A percentile compares a stretch with the other conserved stretches of the same genome.
These are phyloP conservation scores for Cornus suecica DNA, from an alignment of 148 eudicot genomes.

Conservation along the genomic window DNA sequence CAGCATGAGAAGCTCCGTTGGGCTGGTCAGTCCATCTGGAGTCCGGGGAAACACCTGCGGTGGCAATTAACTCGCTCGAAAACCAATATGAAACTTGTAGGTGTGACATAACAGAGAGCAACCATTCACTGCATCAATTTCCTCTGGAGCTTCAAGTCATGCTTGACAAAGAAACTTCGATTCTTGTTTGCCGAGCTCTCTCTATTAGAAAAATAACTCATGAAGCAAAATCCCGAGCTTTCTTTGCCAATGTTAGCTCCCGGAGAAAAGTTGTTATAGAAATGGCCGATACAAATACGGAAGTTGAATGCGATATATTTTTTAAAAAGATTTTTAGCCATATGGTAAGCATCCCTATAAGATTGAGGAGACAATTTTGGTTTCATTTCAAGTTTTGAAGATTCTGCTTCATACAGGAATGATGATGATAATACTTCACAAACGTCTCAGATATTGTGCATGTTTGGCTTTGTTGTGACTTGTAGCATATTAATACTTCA, in stretches of 20 bases:
- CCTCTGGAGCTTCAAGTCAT: slow-evolving; percentile 65
- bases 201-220: slow-evolving; percentile 36
- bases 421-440: too few species aligned
- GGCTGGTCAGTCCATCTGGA: slow-evolving; percentile 65
- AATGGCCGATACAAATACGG: slow-evolving; percentile 28
- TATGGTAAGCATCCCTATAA: too few species aligned
- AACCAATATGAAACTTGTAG: slow-evolving; percentile 40
- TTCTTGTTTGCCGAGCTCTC: slow-evolving; percentile 42
- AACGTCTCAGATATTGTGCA: too few species aligned
- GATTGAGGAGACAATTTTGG: too few species aligned
- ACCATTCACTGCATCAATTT: slow-evolving; percentile 52
- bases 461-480: too few species aligned
- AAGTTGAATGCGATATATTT: slow-evolving; percentile 8
- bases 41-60: too few species aligned
- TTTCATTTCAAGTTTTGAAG: too few species aligned
- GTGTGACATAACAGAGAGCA: slow-evolving; percentile 42
- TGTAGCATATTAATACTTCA: too few species aligned
- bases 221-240: slow-evolving; percentile 46
- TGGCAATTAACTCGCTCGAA: slow-evolving; percentile 53
- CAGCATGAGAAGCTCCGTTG: slow-evolving; percentile 71
- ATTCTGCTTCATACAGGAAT: too few species aligned
- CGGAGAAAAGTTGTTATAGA: slow-evolving; percentile 6
- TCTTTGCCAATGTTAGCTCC: slow-evolving; percentile 14
- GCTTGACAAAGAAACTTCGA: too few species aligned
- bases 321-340: too few species aligned